Base-by-base conservation (phyloP, 208 protist genomes). In the Crithidia fasciculata region DNA sequence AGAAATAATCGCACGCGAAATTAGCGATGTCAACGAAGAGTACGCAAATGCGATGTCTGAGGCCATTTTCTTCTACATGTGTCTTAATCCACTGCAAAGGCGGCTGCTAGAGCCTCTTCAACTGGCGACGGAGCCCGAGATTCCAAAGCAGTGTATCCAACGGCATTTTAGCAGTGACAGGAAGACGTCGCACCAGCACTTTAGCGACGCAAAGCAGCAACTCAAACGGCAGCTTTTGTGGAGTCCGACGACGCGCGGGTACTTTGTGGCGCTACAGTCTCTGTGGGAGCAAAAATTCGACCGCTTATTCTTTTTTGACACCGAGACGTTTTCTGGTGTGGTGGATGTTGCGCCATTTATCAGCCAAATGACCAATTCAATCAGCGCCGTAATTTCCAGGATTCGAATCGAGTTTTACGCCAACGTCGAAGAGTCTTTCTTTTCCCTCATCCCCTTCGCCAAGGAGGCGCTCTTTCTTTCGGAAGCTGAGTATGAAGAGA, bases 361-460 rank as follows among this genome's bases (percentile, higher is more conserved):
- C 39, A 47, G 61, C 39, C 85, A 94, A 56, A 15, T 95, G 16
- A 76, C 43, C 13, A 81, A 53, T 28, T 87, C 87, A 15, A 81
- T 95, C 76, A 72, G 76, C 41, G 83, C 87, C 8, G 86, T 83
- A 7, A 80, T 96, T 70, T 86, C 90, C n/a, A 66, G 84, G 28
- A 85, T 96, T 54, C 81, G 89, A 57, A 83, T 96, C 45, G 92
- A 95, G 63, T 93, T 96, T 77, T 96, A 93, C 69, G 78, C 84
- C 4, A 81, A 91, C 52, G 68, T 91, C 9, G 92, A 96, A 70
- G 83, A 87, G 2, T 75, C 92, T 73, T 93, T 96, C 60, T 94
- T 90, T 73, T 61, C 66, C 2, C 76, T 79, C 40, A 80, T 93
- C 55, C 50, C 59, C 4, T 71, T 71, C 18, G 69, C 85, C 6